These are phyloP conservation scores for Pichia sp. DNA, from an alignment of 1,139 yeast species.

Conservation along the genomic window DNA sequence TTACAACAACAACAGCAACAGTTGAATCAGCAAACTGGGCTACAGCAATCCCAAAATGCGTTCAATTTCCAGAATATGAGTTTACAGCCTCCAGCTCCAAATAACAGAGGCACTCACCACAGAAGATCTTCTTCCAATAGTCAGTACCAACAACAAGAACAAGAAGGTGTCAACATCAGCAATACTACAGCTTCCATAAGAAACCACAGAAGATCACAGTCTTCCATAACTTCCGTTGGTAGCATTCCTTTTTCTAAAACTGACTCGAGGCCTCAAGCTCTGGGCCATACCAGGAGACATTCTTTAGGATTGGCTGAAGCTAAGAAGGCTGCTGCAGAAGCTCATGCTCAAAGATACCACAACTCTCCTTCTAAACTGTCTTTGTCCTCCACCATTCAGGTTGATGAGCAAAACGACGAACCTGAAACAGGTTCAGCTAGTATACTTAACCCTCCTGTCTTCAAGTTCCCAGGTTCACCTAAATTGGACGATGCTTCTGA, in stretches of 20 bases:
- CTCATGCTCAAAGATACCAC: slow-evolving; percentile 57
- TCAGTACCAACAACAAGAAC: slow-evolving; percentile 18
- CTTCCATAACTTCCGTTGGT: slow-evolving; percentile 28
- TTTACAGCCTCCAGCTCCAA: neutral
- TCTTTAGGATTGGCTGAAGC: slow-evolving; percentile 92
- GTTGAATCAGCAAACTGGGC: slow-evolving; percentile 20
- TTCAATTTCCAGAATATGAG: slow-evolving; percentile 8
- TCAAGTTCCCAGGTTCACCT: slow-evolving; percentile 53
- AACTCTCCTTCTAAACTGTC: slow-evolving; percentile 37
- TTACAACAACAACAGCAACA: slow-evolving; percentile 34
- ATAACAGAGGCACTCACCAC: slow-evolving; percentile 19
- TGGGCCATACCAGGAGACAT: slow-evolving; percentile 87
- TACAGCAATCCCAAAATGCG: slow-evolving; percentile 12
- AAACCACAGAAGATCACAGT: slow-evolving; percentile 32
- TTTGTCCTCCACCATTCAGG: slow-evolving; percentile 22
- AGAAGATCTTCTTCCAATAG: slow-evolving; percentile 29
- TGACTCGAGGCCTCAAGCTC: slow-evolving; percentile 29
- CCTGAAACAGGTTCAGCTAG: slow-evolving; percentile 8
- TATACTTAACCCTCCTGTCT: slow-evolving; percentile 33
- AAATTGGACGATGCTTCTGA: slow-evolving; percentile 18
- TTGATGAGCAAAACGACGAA: slow-evolving; percentile 13
- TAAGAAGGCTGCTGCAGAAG: slow-evolving; percentile 92
- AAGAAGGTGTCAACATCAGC: neutral
- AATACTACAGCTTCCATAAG: slow-evolving; percentile 16
- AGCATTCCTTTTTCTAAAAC: slow-evolving; percentile 20